Evolutionary conservation across 352 stramenopile species (phyloP).

Genomic region (Phytophthora nicotianae): DNA sequence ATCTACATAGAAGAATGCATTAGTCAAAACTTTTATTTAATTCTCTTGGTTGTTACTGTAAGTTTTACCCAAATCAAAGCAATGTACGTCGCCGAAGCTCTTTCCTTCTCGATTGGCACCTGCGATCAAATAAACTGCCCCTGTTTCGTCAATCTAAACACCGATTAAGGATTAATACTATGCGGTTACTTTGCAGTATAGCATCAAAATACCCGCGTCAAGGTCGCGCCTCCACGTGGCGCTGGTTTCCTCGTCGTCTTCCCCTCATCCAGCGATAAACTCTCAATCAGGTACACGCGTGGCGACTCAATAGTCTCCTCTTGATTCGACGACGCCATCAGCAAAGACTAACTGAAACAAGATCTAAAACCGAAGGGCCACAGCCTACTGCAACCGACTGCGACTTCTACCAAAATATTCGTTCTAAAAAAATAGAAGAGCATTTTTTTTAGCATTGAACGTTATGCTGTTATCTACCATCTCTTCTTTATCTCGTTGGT

Average conservation of each 20-base stretch:
- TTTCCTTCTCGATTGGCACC: constrained; percentile 57
- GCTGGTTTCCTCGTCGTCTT: constrained; percentile 18
- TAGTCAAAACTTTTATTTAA: neutral
- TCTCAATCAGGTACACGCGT: constrained; percentile 6
- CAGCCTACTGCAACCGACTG: constrained; percentile 10
- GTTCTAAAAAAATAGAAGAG: too few species aligned
- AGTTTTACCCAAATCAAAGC: constrained; percentile 54
- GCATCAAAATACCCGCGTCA: constrained; percentile 45
- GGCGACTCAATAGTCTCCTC: neutral
- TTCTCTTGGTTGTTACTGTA: too few species aligned
- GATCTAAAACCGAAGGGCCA: constrained; percentile 19
- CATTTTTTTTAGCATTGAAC: neutral
- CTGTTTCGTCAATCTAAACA: constrained; percentile 29
- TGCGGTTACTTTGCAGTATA: neutral
- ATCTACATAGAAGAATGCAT: constrained; percentile 7
- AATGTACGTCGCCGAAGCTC: constrained; percentile 61
- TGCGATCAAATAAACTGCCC: constrained; percentile 63
- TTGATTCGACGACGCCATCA: constrained; percentile 12
- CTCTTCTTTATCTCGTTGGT: constrained; percentile 26
- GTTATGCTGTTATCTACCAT: constrained; percentile 3
- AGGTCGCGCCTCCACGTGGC: constrained; percentile 52
- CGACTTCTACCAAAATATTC: neutral
- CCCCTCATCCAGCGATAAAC: constrained; percentile 5
- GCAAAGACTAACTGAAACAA: too few species aligned
- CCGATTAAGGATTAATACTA: too few species aligned